Evolutionary conservation across 1,284 basidiomycete genomes (phyloP).

Genomic region (Cutaneotrichosporon sp.): DNA sequence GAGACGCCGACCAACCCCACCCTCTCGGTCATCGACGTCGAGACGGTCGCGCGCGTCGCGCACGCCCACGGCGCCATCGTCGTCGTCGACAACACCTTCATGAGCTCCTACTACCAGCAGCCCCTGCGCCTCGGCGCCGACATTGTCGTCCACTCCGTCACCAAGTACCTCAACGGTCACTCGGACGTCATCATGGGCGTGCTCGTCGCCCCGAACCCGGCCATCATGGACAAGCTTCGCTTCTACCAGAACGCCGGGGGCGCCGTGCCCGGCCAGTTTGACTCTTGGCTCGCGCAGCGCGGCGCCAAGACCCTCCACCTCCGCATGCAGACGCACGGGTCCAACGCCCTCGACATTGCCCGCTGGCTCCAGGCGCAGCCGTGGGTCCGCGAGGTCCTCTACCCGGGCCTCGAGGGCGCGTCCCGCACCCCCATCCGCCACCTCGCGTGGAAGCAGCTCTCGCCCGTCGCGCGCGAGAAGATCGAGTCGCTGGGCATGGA

Average conservation of each 20-base stretch:
- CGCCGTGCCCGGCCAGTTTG: slow-evolving; percentile 82
- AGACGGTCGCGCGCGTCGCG: slow-evolving; percentile 21
- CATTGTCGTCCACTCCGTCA: slow-evolving; percentile 57
- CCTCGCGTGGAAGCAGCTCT: slow-evolving; percentile 21
- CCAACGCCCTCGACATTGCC: slow-evolving; percentile 78
- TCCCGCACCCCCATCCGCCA: slow-evolving; percentile 22
- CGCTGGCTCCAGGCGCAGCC: slow-evolving; percentile 62
- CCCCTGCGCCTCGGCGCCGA: slow-evolving; percentile 65
- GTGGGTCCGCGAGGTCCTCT: slow-evolving; percentile 73
- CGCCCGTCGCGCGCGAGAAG: slow-evolving; percentile 20
- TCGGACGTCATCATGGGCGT: slow-evolving; percentile 89
- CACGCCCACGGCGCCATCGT: slow-evolving; percentile 22
- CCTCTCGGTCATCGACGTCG: slow-evolving; percentile 61
- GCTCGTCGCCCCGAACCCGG: slow-evolving; percentile 59
- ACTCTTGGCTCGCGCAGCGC: slow-evolving; percentile 88
- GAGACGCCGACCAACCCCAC: slow-evolving; percentile 96
- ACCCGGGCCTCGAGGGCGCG: slow-evolving; percentile 69
- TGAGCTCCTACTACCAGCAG: slow-evolving; percentile 87
- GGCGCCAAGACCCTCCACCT: slow-evolving; percentile 88
- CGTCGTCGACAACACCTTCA: slow-evolving; percentile 83
- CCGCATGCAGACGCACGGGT: slow-evolving; percentile 82
- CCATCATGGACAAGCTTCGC: slow-evolving; percentile 57
- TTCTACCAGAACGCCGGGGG: slow-evolving; percentile 92
- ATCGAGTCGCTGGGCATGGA: slow-evolving; percentile 31
- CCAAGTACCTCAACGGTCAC: slow-evolving; percentile 90